Evolutionary conservation across 306 rosid genomes (phyloP), one percentile per base, ranked within the genome.

Genomic region (Gleditsia sinensis): DNA sequence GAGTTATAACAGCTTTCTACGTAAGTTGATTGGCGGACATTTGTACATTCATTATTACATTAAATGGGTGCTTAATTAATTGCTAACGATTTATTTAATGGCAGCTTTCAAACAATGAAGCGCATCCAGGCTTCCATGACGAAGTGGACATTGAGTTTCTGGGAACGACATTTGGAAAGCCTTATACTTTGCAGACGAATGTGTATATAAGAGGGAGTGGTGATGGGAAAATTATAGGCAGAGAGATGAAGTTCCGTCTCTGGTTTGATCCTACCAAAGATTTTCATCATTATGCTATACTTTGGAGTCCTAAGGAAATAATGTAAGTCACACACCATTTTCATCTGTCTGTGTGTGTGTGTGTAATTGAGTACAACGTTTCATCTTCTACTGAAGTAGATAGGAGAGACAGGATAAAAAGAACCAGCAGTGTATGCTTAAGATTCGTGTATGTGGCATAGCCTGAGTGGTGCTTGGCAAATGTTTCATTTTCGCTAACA

Each of bases 71-170:
- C n/a, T 17, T 43, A 33, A 55, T 25, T 53, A 32, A 5, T 60
- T 46, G 42, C 42, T 67, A 71, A 45, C 39, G 24, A 54, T 69
- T 73, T 74, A 53, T 27, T 74, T 40, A 50, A 70, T 78, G 65
- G 79, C 93, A 94, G 99, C 96, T 94, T 30, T 94, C 99, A 14
- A 94, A 94, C 79, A 88, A 42, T 74, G 93, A 94, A 84, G 99
- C 95, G 51, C 97, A 94, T 81, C 99, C 96, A 0, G 99, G 99
- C 7, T 86, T 79, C 82, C 99, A 94, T 71, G 99, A 94, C 71
- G 99, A 94, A 78, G 99, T 94, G 42, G 99, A 94, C 84, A 92
- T 94, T 36, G 99, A 94, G 67, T 94, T 94, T 79, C 83, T 94
- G 19, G 99, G 99, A 61, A 94, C 99, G 6, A 94, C 99, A 75